These are phyloP conservation scores for Firmiana major DNA, from an alignment of 345 rosid genomes.

Conservation along the genomic window DNA sequence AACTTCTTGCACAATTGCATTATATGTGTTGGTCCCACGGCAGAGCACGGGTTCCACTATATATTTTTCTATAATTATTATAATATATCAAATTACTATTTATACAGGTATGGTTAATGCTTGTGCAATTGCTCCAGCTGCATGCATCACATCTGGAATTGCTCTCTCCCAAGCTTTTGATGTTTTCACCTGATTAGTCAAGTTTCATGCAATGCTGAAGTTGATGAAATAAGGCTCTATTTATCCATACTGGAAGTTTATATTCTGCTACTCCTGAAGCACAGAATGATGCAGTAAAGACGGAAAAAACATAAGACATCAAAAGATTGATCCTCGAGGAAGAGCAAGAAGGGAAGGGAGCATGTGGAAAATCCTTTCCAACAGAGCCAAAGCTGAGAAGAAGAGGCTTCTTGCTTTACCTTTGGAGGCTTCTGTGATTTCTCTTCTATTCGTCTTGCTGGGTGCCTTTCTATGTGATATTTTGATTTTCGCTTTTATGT, in stretches of 20 bases:
- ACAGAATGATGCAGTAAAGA: slow-evolving; percentile 42
- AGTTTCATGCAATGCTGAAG: slow-evolving; percentile 60
- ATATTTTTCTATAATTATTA: too few species aligned
- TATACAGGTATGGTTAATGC: slow-evolving; percentile 94
- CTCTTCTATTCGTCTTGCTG: slow-evolving; percentile 76
- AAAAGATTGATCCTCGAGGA: slow-evolving; percentile 57
- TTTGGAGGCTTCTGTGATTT: slow-evolving; percentile 66
- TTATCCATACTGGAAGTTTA: slow-evolving; percentile 7
- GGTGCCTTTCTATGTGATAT: slow-evolving; percentile 99
- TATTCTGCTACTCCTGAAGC: slow-evolving; percentile 29
- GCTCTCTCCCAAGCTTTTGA: too few species aligned
- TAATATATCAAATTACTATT: too few species aligned
- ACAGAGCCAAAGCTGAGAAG: slow-evolving; percentile 45
- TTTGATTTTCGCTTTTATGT: slow-evolving; percentile 8
- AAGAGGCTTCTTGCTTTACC: slow-evolving; percentile 87
- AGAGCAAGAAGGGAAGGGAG: slow-evolving; percentile 68
- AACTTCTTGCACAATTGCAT: too few species aligned
- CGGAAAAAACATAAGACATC: slow-evolving; percentile 41
- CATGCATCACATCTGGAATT: slow-evolving; percentile 99
- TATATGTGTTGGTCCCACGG: too few species aligned
- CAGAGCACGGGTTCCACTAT: too few species aligned
- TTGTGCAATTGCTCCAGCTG: slow-evolving; percentile 96
- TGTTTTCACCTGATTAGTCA: slow-evolving; percentile 80
- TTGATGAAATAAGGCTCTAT: slow-evolving; percentile 47
- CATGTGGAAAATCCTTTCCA: slow-evolving; percentile 50